Evolutionary conservation across 1,284 basidiomycete genomes (phyloP).

Genomic region (Irpex sp.): DNA sequence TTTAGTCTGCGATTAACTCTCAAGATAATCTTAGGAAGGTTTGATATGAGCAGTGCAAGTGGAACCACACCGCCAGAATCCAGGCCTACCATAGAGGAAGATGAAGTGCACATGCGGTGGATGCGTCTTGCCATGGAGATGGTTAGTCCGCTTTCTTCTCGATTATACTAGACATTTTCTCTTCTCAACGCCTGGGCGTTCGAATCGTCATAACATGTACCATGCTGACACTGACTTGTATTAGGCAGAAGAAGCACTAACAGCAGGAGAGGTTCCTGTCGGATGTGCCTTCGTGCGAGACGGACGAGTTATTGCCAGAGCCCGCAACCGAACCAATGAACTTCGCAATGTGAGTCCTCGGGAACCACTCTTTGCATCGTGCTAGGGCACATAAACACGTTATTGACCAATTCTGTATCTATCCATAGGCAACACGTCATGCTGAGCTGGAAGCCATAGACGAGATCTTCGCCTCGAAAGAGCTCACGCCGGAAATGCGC

Average conservation of each 20-base stretch:
- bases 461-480: constrained; percentile 68
- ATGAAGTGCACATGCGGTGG: constrained; percentile 17
- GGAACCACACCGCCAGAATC: not conserved
- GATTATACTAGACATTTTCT: not conserved
- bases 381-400: not conserved
- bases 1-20: too few species aligned
- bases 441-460: constrained; percentile 98
- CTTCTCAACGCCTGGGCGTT: too few species aligned
- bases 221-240: not conserved
- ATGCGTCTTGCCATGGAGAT: constrained; percentile 25
- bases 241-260: constrained; percentile 83
- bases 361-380: not conserved
- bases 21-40: not conserved
- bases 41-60: not conserved
- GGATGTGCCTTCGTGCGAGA: constrained; percentile 94
- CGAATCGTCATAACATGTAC: not conserved
- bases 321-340: constrained; percentile 94
- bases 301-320: constrained; percentile 74
- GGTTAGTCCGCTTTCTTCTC: constrained; percentile 14
- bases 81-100: not conserved
- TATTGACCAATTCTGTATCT: not conserved
- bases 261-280: constrained; percentile 89
- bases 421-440: constrained; percentile 85
- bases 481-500: constrained; percentile 46
- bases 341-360: constrained; percentile 71